These are phyloP conservation scores for Chaetoceros muelleri DNA, from an alignment of 108 stramenopile genomes.

Conservation along the genomic window DNA sequence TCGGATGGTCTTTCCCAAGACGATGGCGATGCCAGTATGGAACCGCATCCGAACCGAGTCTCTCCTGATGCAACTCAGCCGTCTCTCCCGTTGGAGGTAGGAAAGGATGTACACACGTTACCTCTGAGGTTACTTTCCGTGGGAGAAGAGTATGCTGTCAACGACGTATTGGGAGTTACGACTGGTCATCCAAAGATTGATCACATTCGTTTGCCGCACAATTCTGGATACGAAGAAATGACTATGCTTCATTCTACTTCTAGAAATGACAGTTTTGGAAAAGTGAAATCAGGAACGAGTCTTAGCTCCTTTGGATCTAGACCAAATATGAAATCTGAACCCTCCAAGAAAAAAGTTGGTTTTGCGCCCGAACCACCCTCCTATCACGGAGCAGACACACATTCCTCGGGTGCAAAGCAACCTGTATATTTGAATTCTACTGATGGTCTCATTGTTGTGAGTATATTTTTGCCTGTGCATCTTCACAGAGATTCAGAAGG, in stretches of 20 bases:
- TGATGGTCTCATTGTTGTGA: conserved; percentile 83
- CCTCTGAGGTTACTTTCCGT: conserved; percentile 45
- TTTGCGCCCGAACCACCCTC: conserved; percentile 52
- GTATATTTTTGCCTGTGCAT: conserved; percentile 77
- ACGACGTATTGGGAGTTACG: conserved; percentile 57
- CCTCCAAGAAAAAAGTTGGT: conserved; percentile 73
- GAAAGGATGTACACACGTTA: conserved; percentile 24
- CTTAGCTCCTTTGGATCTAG: background rate
- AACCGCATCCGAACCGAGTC: background rate
- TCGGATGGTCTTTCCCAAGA: conserved; percentile 26
- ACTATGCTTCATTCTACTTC: background rate
- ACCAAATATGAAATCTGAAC: conserved; percentile 5
- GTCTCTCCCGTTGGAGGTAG: background rate
- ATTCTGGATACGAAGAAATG: background rate
- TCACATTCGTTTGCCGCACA: conserved; percentile 30
- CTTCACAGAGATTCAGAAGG: conserved; percentile 49
- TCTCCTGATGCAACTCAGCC: conserved; percentile 2
- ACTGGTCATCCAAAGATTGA: conserved; percentile 54
- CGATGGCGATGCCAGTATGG: conserved; percentile 12
- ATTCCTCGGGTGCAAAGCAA: conserved; percentile 18
- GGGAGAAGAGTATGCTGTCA: conserved; percentile 59
- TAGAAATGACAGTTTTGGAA: background rate
- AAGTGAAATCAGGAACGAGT: background rate
- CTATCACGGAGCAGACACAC: conserved; percentile 14
- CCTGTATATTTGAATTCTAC: conserved; percentile 62